A percentile compares a stretch with the other conserved stretches of the same genome.
These are phyloP conservation scores for Scheffersomyces stambukii DNA, from an alignment of 1,139 yeast genomes.

Conservation along the genomic window DNA sequence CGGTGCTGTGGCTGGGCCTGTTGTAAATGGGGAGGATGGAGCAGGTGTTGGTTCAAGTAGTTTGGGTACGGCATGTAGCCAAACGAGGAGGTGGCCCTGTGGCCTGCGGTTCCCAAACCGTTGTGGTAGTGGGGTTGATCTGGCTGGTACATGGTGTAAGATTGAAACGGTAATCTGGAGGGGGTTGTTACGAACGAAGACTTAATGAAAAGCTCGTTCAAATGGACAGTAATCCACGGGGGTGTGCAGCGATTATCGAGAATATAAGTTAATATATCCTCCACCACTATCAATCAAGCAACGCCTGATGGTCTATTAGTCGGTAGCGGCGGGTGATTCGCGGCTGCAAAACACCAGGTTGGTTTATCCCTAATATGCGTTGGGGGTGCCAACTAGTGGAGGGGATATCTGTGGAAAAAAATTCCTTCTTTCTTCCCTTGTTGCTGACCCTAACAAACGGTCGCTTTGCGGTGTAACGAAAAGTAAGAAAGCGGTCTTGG, in stretches of 20 bases:
- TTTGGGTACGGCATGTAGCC: slow-evolving; percentile 15
- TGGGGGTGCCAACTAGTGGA: too few species aligned
- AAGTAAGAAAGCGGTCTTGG: too few species aligned
- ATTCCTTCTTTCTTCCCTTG: too few species aligned
- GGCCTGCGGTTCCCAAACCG: slow-evolving; percentile 37
- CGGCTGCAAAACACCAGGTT: too few species aligned
- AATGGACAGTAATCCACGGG: neutral
- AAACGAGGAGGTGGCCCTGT: slow-evolving; percentile 29
- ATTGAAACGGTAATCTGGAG: slow-evolving; percentile 2
- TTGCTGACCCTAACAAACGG: too few species aligned
- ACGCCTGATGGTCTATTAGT: too few species aligned
- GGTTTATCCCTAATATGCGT: too few species aligned
- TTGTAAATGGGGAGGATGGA: slow-evolving; percentile 11
- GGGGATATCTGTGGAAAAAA: too few species aligned
- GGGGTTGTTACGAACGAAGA: slow-evolving; percentile 22
- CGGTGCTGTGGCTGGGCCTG: slow-evolving; percentile 4
- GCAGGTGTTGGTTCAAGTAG: slow-evolving; percentile 14
- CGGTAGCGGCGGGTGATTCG: too few species aligned
- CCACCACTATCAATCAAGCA: slow-evolving; percentile 1
- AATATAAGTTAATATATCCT: slow-evolving; percentile 4
- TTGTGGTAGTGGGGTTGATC: slow-evolving; percentile 17
- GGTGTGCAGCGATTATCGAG: neutral
- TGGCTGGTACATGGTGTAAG: slow-evolving; percentile 10
- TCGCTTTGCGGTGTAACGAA: too few species aligned
- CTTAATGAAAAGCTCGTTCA: slow-evolving; percentile 42